Conservation (phyloP, 495 filamentous ascomycete genomes). For the Penicillium turbatum region DNA sequence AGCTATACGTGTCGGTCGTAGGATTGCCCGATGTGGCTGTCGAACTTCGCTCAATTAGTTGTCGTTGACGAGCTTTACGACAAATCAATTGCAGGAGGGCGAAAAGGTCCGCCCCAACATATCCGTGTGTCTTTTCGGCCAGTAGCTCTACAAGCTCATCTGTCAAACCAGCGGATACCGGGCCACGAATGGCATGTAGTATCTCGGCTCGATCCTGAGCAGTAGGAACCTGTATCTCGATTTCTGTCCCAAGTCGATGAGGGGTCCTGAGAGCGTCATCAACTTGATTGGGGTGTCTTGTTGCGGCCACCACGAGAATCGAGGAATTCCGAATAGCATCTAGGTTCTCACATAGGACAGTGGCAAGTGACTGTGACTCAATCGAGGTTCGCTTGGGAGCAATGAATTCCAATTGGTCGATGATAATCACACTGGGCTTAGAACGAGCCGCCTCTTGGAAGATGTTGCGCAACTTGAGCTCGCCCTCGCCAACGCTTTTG, state of each 20-base stretch:
- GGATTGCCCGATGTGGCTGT: background rate
- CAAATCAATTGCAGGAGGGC: slow-evolving; percentile 46
- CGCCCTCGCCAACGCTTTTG: slow-evolving; percentile 36
- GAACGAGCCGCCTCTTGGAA: slow-evolving; percentile 68
- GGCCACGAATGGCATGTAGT: slow-evolving; percentile 47
- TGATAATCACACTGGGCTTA: slow-evolving; percentile 77
- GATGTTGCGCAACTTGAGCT: slow-evolving; percentile 56
- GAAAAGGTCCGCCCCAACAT: slow-evolving; percentile 61
- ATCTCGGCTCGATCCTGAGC: slow-evolving; percentile 68
- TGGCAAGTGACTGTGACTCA: slow-evolving; percentile 35
- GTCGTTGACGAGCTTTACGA: slow-evolving; percentile 39
- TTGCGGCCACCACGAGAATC: slow-evolving; percentile 70
- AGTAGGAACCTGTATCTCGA: slow-evolving; percentile 79
- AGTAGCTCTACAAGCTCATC: slow-evolving; percentile 42
- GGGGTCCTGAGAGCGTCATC: slow-evolving; percentile 65
- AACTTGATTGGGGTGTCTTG: slow-evolving; percentile 69
- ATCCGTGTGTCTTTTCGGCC: slow-evolving; percentile 61
- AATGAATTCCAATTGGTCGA: slow-evolving; percentile 75
- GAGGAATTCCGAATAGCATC: slow-evolving; percentile 39
- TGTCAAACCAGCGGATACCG: slow-evolving; percentile 24
- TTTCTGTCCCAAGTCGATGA: slow-evolving; percentile 62
- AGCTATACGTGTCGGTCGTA: background rate
- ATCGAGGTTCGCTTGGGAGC: slow-evolving; percentile 55
- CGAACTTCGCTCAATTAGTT: slow-evolving; percentile 15
- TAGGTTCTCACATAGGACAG: slow-evolving; percentile 42